A percentile compares a stretch with the other conserved stretches of the same genome.
These are phyloP conservation scores for Leishmania martiniquensis DNA, from an alignment of 208 protist species.

Conservation along the genomic window DNA sequence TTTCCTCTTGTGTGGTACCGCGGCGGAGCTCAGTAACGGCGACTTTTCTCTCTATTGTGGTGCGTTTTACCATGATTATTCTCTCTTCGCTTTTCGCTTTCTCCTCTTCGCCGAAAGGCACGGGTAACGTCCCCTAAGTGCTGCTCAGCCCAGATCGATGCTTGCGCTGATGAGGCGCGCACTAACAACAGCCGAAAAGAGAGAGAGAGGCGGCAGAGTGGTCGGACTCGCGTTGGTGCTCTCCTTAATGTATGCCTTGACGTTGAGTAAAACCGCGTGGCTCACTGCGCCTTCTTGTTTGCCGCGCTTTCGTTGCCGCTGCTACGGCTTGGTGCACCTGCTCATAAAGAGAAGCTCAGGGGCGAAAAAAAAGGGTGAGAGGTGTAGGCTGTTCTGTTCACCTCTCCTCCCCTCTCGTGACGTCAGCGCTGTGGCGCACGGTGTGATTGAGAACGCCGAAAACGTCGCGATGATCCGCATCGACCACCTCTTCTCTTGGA, in stretches of 20 bases:
- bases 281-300: not conserved
- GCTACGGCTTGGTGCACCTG: not conserved
- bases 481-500: too few species aligned
- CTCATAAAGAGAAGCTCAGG: not conserved
- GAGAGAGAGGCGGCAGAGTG: not conserved
- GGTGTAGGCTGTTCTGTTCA: not conserved
- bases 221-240: not conserved
- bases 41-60: too few species aligned
- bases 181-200: not conserved
- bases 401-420: not conserved
- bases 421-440: not conserved
- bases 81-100: not conserved
- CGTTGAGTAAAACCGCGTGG: not conserved
- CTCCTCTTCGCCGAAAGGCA: not conserved
- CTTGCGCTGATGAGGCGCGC: too few species aligned
- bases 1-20: too few species aligned
- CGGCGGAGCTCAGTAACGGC: too few species aligned
- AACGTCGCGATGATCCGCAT: too few species aligned
- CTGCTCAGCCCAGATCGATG: too few species aligned
- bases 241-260: not conserved
- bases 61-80: too few species aligned
- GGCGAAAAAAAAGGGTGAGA: not conserved
- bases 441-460: not conserved
- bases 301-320: not conserved
- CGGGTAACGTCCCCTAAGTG: not conserved